Evolutionary conservation across 441 rosid genomes (phyloP), one percentile per base, ranked within the genome.

Genomic region (Euphorbia corollata): DNA sequence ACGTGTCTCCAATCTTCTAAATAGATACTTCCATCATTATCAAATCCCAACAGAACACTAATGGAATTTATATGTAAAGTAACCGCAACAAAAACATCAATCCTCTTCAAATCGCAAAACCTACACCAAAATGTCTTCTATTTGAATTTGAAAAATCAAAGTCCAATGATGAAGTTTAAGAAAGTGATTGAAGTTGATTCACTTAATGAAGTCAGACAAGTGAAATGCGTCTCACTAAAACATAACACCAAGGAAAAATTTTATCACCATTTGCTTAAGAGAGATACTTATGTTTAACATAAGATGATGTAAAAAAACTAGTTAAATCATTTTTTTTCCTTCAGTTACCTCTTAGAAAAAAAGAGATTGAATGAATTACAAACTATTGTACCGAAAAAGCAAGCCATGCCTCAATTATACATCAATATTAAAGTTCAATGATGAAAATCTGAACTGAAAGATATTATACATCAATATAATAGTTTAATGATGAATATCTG

Each of bases 31-130:
- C 30, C 32, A 63, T 47, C 16, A 38, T 36, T 36, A 63, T 63
- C 66, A 47, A 45, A 27, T n/a, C 23, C 57, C 22, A 45, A 45
- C n/a, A 63, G 4, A 63, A 45, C 39, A 45, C 22, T 20, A 63
- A 18, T 22, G 6, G 24, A 62, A 12, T 3, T 62, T 41, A 7
- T 12, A 13, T n/a, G 22, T 5, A 43, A 47, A 63, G 16, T 43
- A 43, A 63, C 7, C 22, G 43, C 8, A 15, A 61, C n/a, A n/a
- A n/a, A 36, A 36, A 5, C 41, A 36, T 8, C 41, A 36, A 36
- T 36, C 9, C 41, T 36, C 41, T 36, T 2, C 41, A 36, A 36
- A 63, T 38, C 41, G n/a, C 50, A 61, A 13, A 58, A 58, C 61
- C 34, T 18, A 60, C 19, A 23, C 22, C 16, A 4, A 19, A 61